Base-by-base conservation (phyloP, 805 yeast genomes). In the Pichia cephalocereana region DNA sequence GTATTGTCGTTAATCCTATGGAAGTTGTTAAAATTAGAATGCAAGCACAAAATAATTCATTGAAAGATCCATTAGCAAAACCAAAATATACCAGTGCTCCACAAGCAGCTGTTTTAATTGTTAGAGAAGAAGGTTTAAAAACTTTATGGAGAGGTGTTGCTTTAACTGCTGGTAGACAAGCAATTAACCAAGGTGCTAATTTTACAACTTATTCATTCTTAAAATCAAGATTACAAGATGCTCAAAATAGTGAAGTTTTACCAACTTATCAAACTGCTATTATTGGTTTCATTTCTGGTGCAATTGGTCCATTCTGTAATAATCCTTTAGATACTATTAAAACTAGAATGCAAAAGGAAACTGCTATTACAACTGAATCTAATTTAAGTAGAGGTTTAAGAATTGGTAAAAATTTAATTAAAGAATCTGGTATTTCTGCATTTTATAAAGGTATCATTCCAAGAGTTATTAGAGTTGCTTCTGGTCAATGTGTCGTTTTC, bases 401-500 rank as follows among this genome's bases (percentile, higher is more conserved):
- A 65, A 91, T 93, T 60, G 87, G 95, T 51, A 70, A 71, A 43
- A 90, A 83, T 61, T 76, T 91, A 67, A 71, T 90, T 56, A 82
- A 80, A 64, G 95, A 88, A 71, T 96, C 89, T 70, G 99, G 99
- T 57, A 71, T 81, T 56, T 74, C 77, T 47, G 95, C 96, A 40
- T 77, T 91, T 65, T 91, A 91, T 74, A 87, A 91, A 65, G 99
- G 99, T 71, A 91, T 91, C 64, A 89, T 97, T 26, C 99, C 99
- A 58, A 83, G 99, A 72, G 91, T 91, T 58, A 90, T 91, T 95
- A 84, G 99, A 71, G 99, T 91, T 46, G 99, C 99, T 12, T 97
- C 99, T 26, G 99, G 99, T 53, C 99, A 91, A 71, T 97, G 98
- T 48, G 98, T 91, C 49, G 93, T 97, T 17, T 91, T 91, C 71